Conservation (phyloP, 108 stramenopile genomes). For the Asterionellopsis glacialis region DNA sequence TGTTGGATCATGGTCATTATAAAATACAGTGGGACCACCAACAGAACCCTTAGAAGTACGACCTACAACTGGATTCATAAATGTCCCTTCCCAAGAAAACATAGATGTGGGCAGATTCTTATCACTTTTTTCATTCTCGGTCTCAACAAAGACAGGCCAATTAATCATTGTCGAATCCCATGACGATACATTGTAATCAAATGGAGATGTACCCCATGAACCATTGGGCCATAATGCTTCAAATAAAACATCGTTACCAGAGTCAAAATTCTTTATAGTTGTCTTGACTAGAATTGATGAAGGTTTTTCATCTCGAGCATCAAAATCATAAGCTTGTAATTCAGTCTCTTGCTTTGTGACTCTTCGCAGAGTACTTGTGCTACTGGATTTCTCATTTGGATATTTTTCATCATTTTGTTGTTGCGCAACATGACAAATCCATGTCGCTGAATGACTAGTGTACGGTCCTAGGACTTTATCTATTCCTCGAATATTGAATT, state of each 20-base stretch:
- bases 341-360: too few species aligned
- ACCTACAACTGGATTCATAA: conserved; percentile 19
- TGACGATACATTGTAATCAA: conserved; percentile 1
- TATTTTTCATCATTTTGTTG: not conserved
- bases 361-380: not conserved
- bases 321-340: too few species aligned
- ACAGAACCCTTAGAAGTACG: conserved; percentile 17
- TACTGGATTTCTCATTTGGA: not conserved
- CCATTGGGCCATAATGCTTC: conserved; percentile 22
- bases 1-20: conserved; percentile 11
- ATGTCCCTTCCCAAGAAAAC: conserved; percentile 34
- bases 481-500: too few species aligned
- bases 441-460: not conserved
- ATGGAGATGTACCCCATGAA: conserved; percentile 6
- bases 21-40: conserved; percentile 42
- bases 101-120: conserved; percentile 1
- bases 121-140: not conserved
- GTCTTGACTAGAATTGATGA: not conserved
- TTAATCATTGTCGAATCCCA: conserved; percentile 2
- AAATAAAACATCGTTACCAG: conserved; percentile 10
- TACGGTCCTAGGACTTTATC: too few species aligned
- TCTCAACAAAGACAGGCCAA: conserved; percentile 8
- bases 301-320: not conserved
- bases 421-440: not conserved
- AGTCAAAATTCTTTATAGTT: conserved; percentile 8